phyloP scores from a whole-genome alignment of 1,139 yeast species.

The Lipomyces yarrowii region DNA sequence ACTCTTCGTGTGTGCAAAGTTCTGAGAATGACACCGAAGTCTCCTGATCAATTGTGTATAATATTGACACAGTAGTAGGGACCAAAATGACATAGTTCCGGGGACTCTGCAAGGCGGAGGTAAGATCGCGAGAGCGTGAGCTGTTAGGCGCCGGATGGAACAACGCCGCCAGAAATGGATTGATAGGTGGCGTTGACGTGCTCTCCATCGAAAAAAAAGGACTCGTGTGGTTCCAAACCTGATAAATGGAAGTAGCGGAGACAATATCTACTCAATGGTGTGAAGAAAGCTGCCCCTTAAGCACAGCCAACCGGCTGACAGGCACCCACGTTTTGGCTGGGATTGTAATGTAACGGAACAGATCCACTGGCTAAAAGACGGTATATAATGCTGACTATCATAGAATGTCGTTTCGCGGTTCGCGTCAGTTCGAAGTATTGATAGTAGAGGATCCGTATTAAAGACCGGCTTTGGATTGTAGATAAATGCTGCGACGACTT shows the following conservation, averaged over 20 bases:
- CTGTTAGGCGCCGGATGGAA: conserved; percentile 22
- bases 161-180: conserved; percentile 29
- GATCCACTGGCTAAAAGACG: not conserved
- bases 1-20: conserved; percentile 65
- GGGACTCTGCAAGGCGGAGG: conserved; percentile 27
- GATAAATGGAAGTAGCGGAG: not conserved
- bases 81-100: conserved; percentile 59
- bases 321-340: not conserved
- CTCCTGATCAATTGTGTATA: conserved; percentile 51
- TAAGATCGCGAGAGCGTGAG: conserved; percentile 28
- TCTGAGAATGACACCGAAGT: conserved; percentile 54
- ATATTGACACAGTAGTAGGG: conserved; percentile 59
- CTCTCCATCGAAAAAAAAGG: not conserved
- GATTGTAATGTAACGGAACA: not conserved
- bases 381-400: not conserved
- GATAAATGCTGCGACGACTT: not conserved
- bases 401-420: not conserved
- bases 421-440: not conserved
- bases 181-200: conserved; percentile 18
- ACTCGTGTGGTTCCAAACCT: not conserved
- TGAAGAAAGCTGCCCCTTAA: not conserved
- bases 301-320: not conserved
- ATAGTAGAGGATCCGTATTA: not conserved
- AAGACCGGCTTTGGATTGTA: not conserved
- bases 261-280: not conserved